Conservation (phyloP, 2,329 filamentous ascomycete species). For the Fusarium austroafricanum region DNA sequence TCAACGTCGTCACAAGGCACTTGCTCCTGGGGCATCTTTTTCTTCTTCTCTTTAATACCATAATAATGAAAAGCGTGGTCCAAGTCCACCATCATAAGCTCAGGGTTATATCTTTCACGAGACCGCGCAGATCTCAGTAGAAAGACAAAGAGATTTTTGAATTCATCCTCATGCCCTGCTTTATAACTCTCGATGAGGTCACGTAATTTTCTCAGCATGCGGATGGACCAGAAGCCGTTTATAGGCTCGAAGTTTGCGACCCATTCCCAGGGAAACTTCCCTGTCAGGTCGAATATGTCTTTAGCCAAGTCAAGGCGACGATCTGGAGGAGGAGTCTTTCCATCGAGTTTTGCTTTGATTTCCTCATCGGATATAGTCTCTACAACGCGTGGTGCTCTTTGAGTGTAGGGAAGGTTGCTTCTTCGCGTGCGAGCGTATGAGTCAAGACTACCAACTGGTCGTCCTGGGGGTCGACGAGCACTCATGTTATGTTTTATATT, state of each 20-base stretch:
- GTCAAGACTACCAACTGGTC: too few relatives aligned
- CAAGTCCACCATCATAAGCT: neutral
- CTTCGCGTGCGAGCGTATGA: too few relatives aligned
- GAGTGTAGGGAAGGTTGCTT: too few relatives aligned
- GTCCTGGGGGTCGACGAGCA: too few relatives aligned
- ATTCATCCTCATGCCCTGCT: too few relatives aligned
- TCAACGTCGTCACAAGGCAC: too few relatives aligned
- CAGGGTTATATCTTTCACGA: neutral
- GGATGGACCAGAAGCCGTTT: neutral
- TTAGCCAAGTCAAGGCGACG: neutral
- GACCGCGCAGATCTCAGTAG: neutral
- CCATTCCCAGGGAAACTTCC: neutral
- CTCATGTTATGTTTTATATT: too few relatives aligned
- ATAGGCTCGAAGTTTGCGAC: neutral
- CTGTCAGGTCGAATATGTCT: neutral
- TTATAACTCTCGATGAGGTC: neutral
- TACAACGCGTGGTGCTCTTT: too few relatives aligned
- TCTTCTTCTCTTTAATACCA: neutral
- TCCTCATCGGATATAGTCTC: neutral
- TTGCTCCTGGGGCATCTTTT: too few relatives aligned
- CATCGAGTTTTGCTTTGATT: neutral
- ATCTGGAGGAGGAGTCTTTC: neutral
- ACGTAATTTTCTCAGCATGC: neutral
- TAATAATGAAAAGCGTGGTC: neutral
- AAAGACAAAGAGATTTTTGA: too few relatives aligned